Base-by-base conservation (phyloP, 1,284 basidiomycete genomes). In the Sporisorium iseilematis-ciliati region DNA sequence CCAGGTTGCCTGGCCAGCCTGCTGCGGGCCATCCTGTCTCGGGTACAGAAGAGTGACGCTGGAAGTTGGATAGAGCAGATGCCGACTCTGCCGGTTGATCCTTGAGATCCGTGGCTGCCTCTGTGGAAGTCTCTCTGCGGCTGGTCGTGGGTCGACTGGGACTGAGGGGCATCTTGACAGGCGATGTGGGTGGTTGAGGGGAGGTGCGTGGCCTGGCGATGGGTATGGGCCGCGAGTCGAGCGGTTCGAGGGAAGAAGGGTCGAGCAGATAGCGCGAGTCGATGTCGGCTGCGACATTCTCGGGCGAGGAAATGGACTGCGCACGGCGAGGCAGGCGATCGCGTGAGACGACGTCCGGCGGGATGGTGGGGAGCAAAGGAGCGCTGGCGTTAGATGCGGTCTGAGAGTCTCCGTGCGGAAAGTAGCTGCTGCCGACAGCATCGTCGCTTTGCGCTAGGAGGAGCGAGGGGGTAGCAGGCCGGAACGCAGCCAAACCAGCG, bases 21-120 rank as follows among this genome's bases (percentile, higher is more conserved):
- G 56, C 43, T n/a, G 59, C 63, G n/a, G 38, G 49, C 66, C 72
- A 69, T 29, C 65, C 66, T 4, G 72, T 63, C 35, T 75, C 72
- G 11, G 72, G 72, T 23, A 75, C 66, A 3, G 72, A 75, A n/a
- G 72, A 75, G 38, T 75, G 72, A 26, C 72, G 72, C 40, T 75
- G 72, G 29, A 75, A 35, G 23, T 50, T 62, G n/a, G 62, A 53
- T 12, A 38, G 6, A 16, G 35, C 35, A 0, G 57, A 42, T 0
- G 57, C 40, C 25, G 65, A 31, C 41, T 64, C 59, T 16, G 31
- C 23, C 5, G 54, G 43, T 18, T 31, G 38, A 25, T 54, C 31
- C 14, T 41, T 29, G 43, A 31, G 6, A 20, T 21, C 40, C 4
- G 49, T 10, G 1, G 29, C 26, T 26, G 62, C 31, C 8, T 45